Base-by-base conservation (phyloP, 2,329 filamentous ascomycete species). In the Trichoderma arundinaceum region DNA sequence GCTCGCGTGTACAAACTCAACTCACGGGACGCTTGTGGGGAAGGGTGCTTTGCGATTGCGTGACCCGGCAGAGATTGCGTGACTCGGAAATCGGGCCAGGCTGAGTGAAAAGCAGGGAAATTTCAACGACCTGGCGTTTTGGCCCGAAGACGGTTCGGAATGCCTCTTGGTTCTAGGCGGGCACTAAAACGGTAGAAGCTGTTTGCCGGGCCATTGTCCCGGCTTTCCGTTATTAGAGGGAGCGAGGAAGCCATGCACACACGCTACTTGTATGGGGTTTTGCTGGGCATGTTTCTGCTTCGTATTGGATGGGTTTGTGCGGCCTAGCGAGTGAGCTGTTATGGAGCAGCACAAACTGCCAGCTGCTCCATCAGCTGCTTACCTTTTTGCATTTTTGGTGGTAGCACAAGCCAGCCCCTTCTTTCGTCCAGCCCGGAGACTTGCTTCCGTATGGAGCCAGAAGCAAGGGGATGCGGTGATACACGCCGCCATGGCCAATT, bases 1-100 rank as follows among this genome's bases (percentile, higher is more conserved):
- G n/a, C n/a, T n/a, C n/a, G n/a, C n/a, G 52, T 54, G 35, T 35
- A 54, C 52, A 9, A 41, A n/a, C n/a, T n/a, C n/a, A 28, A 15
- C 59, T 62, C 49, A 53, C 39, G 59, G 46, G 59, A 62, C 38
- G 48, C 3, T 46, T 54, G 59, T 62, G 59, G 59, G 49, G 59
- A 46, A 56, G 52, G 52, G 52, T 61, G 46, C 48, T 61, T 32
- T 32, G 38, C 39, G 59, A 62, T 62, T 62, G 59, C 59, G 59
- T 62, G 59, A 62, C 59, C 46, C 39, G 59, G 53, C 49, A 54
- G 49, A 61, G 58, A 61, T 61, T 61, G 58, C 58, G 58, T 43
- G 58, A 61, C 46, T 61, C 58, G 58, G 46, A 15, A 52, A 52
- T 22, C 46, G 38, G 58, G 58, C 38, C 49, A 35, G 59, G 49